Evolutionary conservation across 2,329 filamentous ascomycete species (phyloP).

Genomic region (Beauveria bassiana): DNA sequence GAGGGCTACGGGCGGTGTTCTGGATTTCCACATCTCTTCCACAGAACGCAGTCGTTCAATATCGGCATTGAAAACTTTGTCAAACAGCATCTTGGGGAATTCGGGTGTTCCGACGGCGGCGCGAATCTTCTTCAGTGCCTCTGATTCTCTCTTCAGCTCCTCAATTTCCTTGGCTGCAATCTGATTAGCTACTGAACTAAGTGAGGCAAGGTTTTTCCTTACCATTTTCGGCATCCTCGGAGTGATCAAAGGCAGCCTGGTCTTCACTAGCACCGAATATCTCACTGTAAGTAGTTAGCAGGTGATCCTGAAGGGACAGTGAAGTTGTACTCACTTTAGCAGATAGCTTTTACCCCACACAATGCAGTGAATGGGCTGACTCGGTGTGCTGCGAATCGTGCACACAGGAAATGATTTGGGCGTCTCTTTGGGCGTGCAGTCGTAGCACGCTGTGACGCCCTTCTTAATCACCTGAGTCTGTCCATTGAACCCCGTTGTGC

Average conservation of each 20-base stretch:
- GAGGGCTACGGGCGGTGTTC: constrained; percentile 65
- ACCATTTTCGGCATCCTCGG: constrained; percentile 74
- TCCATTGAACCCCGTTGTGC: constrained; percentile 94
- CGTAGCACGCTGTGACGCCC: constrained; percentile 88
- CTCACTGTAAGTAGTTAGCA: constrained; percentile 39
- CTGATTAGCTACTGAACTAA: constrained; percentile 10
- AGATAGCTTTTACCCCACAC: constrained; percentile 98
- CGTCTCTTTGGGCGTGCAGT: constrained; percentile 81
- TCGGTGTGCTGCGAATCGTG: constrained; percentile 93
- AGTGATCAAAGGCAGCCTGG: constrained; percentile 70
- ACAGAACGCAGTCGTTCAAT: constrained; percentile 75
- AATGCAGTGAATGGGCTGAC: constrained; percentile 95
- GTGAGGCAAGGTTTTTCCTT: constrained; percentile 15
- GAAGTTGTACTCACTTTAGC: constrained; percentile 49
- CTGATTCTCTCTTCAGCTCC: constrained; percentile 76
- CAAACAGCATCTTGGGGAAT: constrained; percentile 75
- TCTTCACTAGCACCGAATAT: constrained; percentile 91
- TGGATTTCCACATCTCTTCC: constrained; percentile 93
- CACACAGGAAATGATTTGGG: constrained; percentile 94
- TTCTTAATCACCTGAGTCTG: constrained; percentile 96
- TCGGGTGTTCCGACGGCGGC: constrained; percentile 69
- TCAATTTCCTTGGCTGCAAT: constrained; percentile 66
- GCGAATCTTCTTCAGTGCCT: constrained; percentile 75
- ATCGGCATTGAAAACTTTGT: constrained; percentile 87
- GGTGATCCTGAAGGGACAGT: no score